phyloP scores from a whole-genome alignment of 179 eudicot species.

The Sideroxylon spinosum region DNA sequence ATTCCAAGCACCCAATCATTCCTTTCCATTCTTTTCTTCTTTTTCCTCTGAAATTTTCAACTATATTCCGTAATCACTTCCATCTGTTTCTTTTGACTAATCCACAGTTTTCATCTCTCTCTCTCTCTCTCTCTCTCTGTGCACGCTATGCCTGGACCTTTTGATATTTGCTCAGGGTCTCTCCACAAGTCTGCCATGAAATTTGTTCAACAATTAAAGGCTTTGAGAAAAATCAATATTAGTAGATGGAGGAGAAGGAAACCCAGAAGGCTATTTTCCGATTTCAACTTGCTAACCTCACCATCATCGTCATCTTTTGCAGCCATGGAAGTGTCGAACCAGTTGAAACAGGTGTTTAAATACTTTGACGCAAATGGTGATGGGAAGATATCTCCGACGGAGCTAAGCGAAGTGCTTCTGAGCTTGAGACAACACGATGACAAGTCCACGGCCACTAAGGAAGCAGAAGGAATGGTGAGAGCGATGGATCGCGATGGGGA shows the following conservation, averaged over 20 bases:
- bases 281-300: neutral
- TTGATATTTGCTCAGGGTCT: neutral
- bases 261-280: slow-evolving; percentile 27
- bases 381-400: slow-evolving; percentile 54
- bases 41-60: no score
- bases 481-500: slow-evolving; percentile 62
- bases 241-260: slow-evolving; percentile 6
- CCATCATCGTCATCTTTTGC: slow-evolving; percentile 29
- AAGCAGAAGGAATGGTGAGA: slow-evolving; percentile 45
- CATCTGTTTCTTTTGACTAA: no score
- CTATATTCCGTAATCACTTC: no score
- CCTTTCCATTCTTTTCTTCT: no score
- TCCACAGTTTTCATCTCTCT: no score
- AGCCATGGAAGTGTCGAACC: slow-evolving; percentile 43
- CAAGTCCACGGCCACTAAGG: slow-evolving; percentile 41
- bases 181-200: neutral
- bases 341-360: slow-evolving; percentile 58
- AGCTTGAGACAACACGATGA: slow-evolving; percentile 39
- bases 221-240: neutral
- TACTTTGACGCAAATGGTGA: slow-evolving; percentile 69
- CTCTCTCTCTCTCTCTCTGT: neutral
- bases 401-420: slow-evolving; percentile 42
- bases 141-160: neutral
- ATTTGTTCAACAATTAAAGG: neutral
- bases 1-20: no score